phyloP scores from a whole-genome alignment of 2,329 filamentous ascomycete genomes.

The Sporothrix protearum region DNA sequence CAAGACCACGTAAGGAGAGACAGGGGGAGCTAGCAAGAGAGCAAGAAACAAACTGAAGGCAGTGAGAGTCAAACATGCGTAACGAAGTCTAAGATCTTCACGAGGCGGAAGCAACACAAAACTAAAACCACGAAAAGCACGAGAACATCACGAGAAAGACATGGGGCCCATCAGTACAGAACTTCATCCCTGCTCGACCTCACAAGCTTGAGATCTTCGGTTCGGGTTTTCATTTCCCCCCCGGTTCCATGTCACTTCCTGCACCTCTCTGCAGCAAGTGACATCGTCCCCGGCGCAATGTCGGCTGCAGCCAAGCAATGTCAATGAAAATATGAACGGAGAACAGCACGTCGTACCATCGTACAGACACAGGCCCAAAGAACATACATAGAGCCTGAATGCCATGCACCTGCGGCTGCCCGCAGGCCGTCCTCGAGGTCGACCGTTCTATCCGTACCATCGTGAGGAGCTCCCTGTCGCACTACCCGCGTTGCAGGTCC shows the following conservation, averaged over 20 bases:
- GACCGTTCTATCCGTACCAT: neutral
- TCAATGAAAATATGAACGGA: no score
- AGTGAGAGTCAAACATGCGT: neutral
- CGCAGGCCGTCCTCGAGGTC: neutral
- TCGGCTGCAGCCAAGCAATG: conserved; percentile 3
- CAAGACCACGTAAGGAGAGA: neutral
- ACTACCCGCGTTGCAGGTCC: neutral
- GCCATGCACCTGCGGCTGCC: neutral
- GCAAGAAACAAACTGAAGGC: neutral
- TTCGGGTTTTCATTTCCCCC: neutral
- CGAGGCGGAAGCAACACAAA: neutral
- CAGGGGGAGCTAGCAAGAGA: neutral
- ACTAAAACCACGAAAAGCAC: neutral
- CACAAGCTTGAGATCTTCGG: neutral
- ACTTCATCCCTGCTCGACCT: neutral
- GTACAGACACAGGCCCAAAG: neutral
- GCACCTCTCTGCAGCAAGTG: neutral
- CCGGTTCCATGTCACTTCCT: neutral
- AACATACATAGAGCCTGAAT: neutral
- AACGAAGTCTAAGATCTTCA: neutral
- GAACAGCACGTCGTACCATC: no score
- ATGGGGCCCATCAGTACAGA: neutral
- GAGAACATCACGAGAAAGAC: neutral
- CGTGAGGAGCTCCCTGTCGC: neutral
- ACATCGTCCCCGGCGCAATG: neutral